These are phyloP conservation scores for Biscutella laevigata DNA, from an alignment of 441 rosid genomes.

Conservation along the genomic window DNA sequence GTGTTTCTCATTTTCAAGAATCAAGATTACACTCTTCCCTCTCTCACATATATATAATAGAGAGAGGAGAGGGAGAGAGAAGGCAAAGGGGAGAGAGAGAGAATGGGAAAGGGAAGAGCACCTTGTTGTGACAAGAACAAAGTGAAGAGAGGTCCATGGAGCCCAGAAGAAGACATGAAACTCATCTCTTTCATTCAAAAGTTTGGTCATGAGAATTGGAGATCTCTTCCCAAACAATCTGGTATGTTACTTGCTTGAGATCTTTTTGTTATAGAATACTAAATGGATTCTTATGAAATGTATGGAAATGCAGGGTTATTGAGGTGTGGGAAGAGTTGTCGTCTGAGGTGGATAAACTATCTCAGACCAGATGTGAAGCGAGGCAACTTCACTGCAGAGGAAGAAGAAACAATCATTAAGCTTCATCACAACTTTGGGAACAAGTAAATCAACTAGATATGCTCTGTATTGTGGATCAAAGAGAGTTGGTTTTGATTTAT, in stretches of 20 bases:
- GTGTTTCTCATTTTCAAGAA: slow-evolving; percentile 19
- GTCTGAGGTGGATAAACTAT: slow-evolving; percentile 69
- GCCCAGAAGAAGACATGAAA: slow-evolving; percentile 53
- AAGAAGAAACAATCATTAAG: slow-evolving; percentile 42
- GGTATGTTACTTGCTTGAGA: slow-evolving; percentile 34
- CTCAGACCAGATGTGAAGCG: slow-evolving; percentile 60
- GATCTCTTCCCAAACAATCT: slow-evolving; percentile 60
- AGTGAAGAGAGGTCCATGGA: slow-evolving; percentile 79
- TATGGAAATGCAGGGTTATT: too few species aligned
- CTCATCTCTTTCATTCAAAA: slow-evolving; percentile 49
- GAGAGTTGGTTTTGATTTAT: background rate
- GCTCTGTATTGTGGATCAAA: background rate
- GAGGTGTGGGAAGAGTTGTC: slow-evolving; percentile 70
- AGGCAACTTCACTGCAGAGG: slow-evolving; percentile 51
- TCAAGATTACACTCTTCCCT: slow-evolving; percentile 17
- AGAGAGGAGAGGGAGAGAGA: background rate
- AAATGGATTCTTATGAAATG: too few species aligned
- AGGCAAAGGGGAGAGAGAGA: background rate
- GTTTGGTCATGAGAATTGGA: slow-evolving; percentile 65
- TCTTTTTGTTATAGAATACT: too few species aligned
- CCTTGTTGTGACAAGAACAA: slow-evolving; percentile 58
- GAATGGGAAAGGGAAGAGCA: slow-evolving; percentile 63
- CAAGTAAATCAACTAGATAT: slow-evolving; percentile 32
- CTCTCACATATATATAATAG: slow-evolving; percentile 9
- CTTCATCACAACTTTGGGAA: slow-evolving; percentile 49